Base-by-base conservation (phyloP, 139 green algal genomes). In the Closterium sp. region DNA sequence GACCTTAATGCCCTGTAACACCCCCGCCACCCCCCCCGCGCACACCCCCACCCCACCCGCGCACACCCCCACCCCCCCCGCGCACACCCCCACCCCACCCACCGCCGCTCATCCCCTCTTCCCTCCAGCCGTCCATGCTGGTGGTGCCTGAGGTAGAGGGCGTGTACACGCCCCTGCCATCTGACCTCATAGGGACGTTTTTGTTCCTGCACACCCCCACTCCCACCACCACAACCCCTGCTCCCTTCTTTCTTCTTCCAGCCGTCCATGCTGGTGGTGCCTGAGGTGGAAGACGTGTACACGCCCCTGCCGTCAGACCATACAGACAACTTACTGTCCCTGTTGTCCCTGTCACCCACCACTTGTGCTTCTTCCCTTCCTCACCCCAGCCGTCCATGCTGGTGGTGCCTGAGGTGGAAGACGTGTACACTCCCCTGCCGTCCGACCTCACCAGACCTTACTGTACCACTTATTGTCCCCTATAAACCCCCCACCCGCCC, bases 201-300 rank as follows among this genome's bases (percentile, higher is more conserved):
- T n/a, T n/a, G n/a, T n/a, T n/a, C n/a, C n/a, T n/a, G n/a, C n/a
- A n/a, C n/a, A n/a, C n/a, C n/a, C n/a, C n/a, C n/a, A n/a, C 32
- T 5, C 11, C 45, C 10, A 38, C 32, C 2, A 38, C 2, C 45
- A 1, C 45, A 2, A 2, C 45, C 3, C 45, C 45, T 13, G 1
- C 45, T 4, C 11, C 45, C 5, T 0, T 4, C 11, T 88, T 88
- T 19, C 11, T 84, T 1, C 31, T 4, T 22, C 1, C 31, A 88
- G 31, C 93, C 94, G 19, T 95, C 97, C 94, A 97, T 98, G 97
- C 95, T 99, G 95, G 97, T 98, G 28, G 96, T 99, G 0, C 89
- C 97, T 11, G 97, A 99, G 89, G 91, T 98, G n/a, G 96, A 98
- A n/a, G 97, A 99, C 79, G 96, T 97, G 0, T 99, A 98, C 90